Conservation (phyloP, 2,329 filamentous ascomycete species). For the Sporothrix mexicana region DNA sequence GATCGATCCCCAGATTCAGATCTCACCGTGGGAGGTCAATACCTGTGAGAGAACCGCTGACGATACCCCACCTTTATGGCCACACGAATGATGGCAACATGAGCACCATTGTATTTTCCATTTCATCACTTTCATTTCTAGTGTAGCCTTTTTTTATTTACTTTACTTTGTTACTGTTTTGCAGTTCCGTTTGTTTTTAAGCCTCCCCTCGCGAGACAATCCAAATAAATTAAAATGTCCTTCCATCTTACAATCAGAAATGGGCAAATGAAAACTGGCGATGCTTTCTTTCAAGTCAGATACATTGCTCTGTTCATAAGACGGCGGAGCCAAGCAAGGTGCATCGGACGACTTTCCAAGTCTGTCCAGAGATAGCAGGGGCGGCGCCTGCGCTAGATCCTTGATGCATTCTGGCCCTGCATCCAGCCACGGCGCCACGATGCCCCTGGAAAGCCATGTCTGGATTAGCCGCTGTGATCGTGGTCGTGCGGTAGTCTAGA, state of each 20-base stretch:
- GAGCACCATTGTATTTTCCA: neutral
- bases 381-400: neutral
- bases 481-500: neutral
- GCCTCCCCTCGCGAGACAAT: neutral
- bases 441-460: neutral
- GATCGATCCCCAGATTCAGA: neutral
- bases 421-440: neutral
- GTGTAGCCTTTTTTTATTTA: neutral
- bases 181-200: too few relatives aligned
- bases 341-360: neutral
- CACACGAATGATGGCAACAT: neutral
- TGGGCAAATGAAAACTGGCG: neutral
- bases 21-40: neutral
- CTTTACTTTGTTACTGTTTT: too few relatives aligned
- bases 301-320: neutral
- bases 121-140: neutral
- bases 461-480: neutral
- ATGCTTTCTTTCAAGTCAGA: neutral
- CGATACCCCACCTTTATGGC: neutral
- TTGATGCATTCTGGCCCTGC: neutral
- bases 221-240: neutral
- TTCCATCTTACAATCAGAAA: neutral
- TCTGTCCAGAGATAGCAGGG: neutral
- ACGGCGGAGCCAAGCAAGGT: neutral
- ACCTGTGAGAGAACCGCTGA: neutral